A percentile compares a stretch with the other conserved stretches of the same genome.
Evolutionary conservation across 192 early-diverging fungal genomes (phyloP).

Genomic region (Coemansia sp.): DNA sequence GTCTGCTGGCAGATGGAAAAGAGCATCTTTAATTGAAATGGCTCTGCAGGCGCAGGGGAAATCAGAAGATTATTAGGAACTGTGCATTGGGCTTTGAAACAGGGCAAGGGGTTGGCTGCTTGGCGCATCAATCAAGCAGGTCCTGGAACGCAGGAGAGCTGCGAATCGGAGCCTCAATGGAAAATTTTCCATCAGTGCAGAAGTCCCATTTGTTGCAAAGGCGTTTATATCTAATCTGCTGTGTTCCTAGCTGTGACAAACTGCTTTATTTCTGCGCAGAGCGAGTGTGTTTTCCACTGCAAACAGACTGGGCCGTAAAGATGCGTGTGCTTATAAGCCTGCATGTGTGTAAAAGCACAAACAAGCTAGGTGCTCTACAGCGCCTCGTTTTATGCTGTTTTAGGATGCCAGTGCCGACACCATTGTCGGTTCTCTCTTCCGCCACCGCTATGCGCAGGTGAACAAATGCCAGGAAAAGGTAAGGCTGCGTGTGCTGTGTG

Average conservation of each 20-base stretch:
- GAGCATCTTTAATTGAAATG: constrained; percentile 1
- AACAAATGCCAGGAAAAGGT: background rate
- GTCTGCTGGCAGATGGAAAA: background rate
- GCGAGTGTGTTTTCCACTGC: background rate
- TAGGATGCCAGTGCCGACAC: background rate
- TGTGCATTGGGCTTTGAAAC: background rate
- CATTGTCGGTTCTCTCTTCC: background rate
- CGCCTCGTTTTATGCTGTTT: background rate
- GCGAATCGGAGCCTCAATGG: background rate
- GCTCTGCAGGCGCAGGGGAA: constrained; percentile 4
- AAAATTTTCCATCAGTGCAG: too few species aligned
- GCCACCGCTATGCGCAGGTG: background rate
- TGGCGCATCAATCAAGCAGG: too few species aligned
- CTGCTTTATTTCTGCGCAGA: background rate
- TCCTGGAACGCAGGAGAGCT: background rate
- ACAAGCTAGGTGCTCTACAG: background rate
- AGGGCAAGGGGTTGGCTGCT: background rate
- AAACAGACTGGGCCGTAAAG: background rate
- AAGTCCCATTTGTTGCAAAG: too few species aligned
- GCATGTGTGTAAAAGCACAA: background rate
- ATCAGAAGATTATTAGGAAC: background rate
- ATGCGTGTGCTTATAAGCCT: background rate
- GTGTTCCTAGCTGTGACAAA: too few species aligned
- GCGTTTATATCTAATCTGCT: too few species aligned
- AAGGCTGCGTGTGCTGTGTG: background rate